Conservation (phyloP, 306 rosid species). For the Abrus precatorius region DNA sequence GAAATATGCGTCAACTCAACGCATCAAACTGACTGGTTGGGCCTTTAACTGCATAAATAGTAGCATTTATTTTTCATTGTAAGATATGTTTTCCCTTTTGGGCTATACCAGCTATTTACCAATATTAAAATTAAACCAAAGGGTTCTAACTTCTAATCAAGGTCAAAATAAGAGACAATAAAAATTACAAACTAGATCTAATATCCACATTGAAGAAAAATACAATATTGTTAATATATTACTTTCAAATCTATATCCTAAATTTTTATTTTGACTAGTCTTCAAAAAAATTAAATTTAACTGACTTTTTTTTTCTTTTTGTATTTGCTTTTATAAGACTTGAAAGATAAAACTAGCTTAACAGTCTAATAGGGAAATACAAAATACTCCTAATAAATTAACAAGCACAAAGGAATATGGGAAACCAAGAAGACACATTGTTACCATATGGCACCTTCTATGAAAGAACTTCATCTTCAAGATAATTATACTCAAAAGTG, state of each 20-base stretch:
- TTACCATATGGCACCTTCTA: constrained; percentile 60
- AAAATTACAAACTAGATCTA: constrained; percentile 4
- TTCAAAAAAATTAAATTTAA: not conserved
- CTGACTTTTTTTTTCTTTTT: constrained; percentile 13
- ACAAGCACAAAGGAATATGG: constrained; percentile 30
- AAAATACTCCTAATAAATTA: constrained; percentile 22
- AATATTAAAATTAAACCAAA: constrained; percentile 10
- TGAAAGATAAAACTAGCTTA: constrained; percentile 20
- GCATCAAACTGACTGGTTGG: not conserved
- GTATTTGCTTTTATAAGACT: constrained; percentile 22
- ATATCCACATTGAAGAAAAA: not conserved
- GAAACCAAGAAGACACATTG: constrained; percentile 35
- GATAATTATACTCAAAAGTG: constrained; percentile 93
- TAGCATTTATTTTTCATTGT: not conserved
- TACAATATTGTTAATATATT: not conserved
- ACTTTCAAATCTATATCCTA: not conserved
- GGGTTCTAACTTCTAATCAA: not conserved
- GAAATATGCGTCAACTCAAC: constrained; percentile 30
- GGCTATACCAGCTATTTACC: not conserved
- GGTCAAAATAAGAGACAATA: not conserved
- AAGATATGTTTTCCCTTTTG: not conserved
- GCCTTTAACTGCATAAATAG: constrained; percentile 28
- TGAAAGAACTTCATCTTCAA: constrained; percentile 91
- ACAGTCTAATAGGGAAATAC: not conserved
- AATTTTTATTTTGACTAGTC: not conserved